These are phyloP conservation scores for Schrenkiella parvula DNA, from an alignment of 345 rosid species.

Conservation along the genomic window DNA sequence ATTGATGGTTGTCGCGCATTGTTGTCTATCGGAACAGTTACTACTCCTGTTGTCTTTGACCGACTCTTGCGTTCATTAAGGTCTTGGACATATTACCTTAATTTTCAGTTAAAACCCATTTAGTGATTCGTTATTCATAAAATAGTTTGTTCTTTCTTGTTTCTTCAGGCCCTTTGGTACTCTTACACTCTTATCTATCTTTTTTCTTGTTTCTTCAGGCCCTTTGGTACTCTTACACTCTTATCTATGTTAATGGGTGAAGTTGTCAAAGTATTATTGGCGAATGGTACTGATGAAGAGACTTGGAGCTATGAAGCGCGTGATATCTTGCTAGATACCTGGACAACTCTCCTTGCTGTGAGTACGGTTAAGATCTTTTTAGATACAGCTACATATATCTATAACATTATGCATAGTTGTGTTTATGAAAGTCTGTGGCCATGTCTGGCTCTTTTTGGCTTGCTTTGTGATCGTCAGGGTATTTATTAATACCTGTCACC, in stretches of 20 bases:
- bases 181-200: constrained; percentile 56
- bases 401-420: constrained; percentile 14
- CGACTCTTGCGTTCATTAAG: constrained; percentile 76
- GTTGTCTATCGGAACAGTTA: constrained; percentile 75
- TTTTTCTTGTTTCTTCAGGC: constrained; percentile 52
- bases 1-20: constrained; percentile 97
- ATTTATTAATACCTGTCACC: not conserved
- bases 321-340: constrained; percentile 90
- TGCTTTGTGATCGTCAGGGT: constrained; percentile 1
- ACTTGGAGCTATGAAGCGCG: constrained; percentile 98
- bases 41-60: constrained; percentile 63
- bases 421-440: constrained; percentile 20
- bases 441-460: constrained; percentile 9
- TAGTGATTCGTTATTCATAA: constrained; percentile 4
- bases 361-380: constrained; percentile 22
- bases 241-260: constrained; percentile 86
- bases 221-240: constrained; percentile 79
- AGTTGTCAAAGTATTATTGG: constrained; percentile 74
- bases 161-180: constrained; percentile 86
- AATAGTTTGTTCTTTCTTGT: constrained; percentile 24
- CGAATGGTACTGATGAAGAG: constrained; percentile 59
- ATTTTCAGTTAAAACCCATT: not conserved
- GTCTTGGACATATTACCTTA: constrained; percentile 38
- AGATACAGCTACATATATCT: not conserved
- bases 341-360: constrained; percentile 88